Base-by-base conservation (phyloP, 2,329 filamentous ascomycete species). In the Penicillium sp. region DNA sequence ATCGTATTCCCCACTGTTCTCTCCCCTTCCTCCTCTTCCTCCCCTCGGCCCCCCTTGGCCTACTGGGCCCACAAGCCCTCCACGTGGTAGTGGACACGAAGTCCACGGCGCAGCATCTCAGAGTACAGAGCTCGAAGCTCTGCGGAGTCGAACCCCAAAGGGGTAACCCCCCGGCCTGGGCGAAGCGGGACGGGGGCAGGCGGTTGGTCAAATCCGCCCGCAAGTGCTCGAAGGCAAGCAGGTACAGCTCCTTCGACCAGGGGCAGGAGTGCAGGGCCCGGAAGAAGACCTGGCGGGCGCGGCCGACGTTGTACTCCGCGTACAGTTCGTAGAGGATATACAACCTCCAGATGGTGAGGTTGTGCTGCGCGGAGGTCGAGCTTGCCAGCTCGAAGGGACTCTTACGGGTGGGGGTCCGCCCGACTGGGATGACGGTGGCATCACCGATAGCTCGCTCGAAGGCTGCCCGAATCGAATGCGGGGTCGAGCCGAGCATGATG, bases 171-270 rank as follows among this genome's bases (percentile, higher is more conserved):
- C 31, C 17, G 9, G 33, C 9, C 3, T 41, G 55, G 12, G 12
- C 25, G 26, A 7, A 51, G 50, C 16, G 50, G 22, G 12, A 62
- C 36, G 22, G 17, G 19, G 53, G 40, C 17, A 55, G 53, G 16
- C 33, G 38, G 17, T 33, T 22, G 17, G 40, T 51, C 26, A 60
- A 17, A 25, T 69, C 68, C 11, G 63, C 62, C 14, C 66, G 66
- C 31, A 78, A 63, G 37, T 77, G 70, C 42, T 75, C 75, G 55
- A 88, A 84, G 0, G 82, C 85, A 26, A 82, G 56, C 71, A 88
- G 77, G 41, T 84, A 72, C 45, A 85, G 78, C 36, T 80, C 77
- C 67, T 88, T 88, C 1, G 78, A 80, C 85, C 86, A 88, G 0
- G 87, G 87, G 64, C 86, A 78, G 16, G 77, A 73, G 41, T 78